Base-by-base conservation (phyloP, 2,329 filamentous ascomycete genomes). In the Fusarium multiceps region DNA sequence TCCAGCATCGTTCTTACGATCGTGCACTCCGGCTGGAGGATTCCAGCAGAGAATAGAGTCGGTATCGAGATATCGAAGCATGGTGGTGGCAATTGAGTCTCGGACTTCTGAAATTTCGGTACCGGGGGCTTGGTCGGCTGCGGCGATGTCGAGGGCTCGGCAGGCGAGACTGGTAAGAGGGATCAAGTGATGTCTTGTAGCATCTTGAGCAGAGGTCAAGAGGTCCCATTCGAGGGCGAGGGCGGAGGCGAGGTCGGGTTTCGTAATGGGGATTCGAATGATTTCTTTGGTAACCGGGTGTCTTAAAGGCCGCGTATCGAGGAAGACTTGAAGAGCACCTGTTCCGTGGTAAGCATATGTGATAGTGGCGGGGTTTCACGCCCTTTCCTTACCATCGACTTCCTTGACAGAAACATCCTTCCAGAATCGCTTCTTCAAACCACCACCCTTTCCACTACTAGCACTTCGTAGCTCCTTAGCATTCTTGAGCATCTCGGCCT, bases 221-320 rank as follows among this genome's bases (percentile, higher is more conserved):
- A 91, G 85, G 78, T 98, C 94, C 96, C 96, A 99, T 83, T 99
- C 96, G 46, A 97, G 82, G 5, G 95, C 96, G 68, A 99, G 90
- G 59, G 93, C 93, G 46, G 90, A 86, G 25, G 95, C 95, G 41
- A 98, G 90, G 75, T 93, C 88, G 32, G 89, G 90, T 82, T 98
- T 98, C 59, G 86, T 87, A 3, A 82, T 75, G 0, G 96, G 94
- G 28, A 98, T 76, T 3, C 86, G 88, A 73, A 99, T 84, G 68
- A 93, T 84, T 42, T 87, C 78, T 77, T 94, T 93, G 55, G 90
- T 90, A 63, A 88, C 85, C 1, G 91, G 92, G 54, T 92, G 93
- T 66, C 94, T 90, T 65, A 99, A 88, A 6, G 94, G 90, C 27
- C 94, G 87, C 25, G 84, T 80, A 82, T 98, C 96, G 69, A 98